phyloP scores from a whole-genome alignment of 768 basidiomycete genomes.

The Glaciozyma martinii region DNA sequence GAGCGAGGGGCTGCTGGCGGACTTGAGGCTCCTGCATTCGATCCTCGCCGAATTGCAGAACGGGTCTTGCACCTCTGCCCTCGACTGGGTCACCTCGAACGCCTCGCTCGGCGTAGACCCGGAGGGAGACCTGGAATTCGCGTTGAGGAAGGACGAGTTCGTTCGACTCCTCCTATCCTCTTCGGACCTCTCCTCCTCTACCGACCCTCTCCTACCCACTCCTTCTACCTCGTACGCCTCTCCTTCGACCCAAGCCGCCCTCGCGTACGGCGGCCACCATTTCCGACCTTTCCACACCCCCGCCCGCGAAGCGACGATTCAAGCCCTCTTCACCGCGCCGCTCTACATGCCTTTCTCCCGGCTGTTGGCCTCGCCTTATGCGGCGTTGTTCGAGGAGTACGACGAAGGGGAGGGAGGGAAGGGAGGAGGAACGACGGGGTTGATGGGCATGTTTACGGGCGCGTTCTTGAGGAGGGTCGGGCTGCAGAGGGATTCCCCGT shows the following conservation, averaged over 20 bases:
- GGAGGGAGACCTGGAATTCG: conserved; percentile 66
- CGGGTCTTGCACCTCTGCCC: conserved; percentile 50
- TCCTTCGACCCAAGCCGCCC: conserved; percentile 41
- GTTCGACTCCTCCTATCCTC: conserved; percentile 54
- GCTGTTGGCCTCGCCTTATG: conserved; percentile 62
- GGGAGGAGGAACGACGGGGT: neutral
- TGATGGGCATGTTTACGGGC: conserved; percentile 57
- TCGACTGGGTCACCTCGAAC: conserved; percentile 70
- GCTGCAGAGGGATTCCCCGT: conserved; percentile 78
- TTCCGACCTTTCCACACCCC: conserved; percentile 54
- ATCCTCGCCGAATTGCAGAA: conserved; percentile 27
- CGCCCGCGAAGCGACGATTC: conserved; percentile 56
- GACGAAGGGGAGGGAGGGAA: neutral
- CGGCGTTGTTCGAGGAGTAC: conserved; percentile 46
- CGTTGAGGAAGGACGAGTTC: conserved; percentile 83
- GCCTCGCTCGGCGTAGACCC: neutral
- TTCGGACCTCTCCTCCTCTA: conserved; percentile 1
- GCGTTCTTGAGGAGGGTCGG: conserved; percentile 81
- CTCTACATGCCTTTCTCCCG: conserved; percentile 60
- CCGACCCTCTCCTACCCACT: conserved; percentile 12
- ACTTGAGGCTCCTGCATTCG: conserved; percentile 38
- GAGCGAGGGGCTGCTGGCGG: conserved; percentile 51
- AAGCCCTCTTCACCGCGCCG: conserved; percentile 60
- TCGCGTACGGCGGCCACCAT: conserved; percentile 63
- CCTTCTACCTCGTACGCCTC: neutral